Evolutionary conservation across 2,329 filamentous ascomycete genomes (phyloP).

Genomic region (Ophiostoma ulmi): DNA sequence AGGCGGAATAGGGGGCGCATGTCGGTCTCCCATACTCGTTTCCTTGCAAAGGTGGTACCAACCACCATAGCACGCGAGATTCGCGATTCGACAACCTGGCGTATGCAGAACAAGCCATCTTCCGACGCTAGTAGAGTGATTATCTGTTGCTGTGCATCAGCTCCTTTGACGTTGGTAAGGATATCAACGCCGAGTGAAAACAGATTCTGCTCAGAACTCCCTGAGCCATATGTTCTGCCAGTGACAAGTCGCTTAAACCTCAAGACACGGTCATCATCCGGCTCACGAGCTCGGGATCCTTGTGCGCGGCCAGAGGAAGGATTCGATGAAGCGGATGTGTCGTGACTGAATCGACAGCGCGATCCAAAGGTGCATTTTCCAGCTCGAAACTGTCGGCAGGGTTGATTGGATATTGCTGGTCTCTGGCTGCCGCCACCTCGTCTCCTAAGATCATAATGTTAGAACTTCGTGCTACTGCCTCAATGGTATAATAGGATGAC

Average conservation of each 20-base stretch:
- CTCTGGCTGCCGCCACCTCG: background rate
- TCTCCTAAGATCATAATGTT: background rate
- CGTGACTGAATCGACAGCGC: constrained; percentile 15
- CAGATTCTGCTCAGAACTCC: background rate
- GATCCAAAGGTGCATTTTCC: constrained; percentile 9
- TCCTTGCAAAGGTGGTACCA: background rate
- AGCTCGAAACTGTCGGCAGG: background rate
- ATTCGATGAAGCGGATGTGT: background rate
- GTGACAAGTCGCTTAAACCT: constrained; percentile 12
- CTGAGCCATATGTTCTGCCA: no score
- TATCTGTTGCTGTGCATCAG: constrained; percentile 15
- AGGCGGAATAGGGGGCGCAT: constrained; percentile 33
- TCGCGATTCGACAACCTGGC: background rate
- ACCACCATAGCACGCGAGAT: constrained; percentile 5
- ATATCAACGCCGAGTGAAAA: constrained; percentile 21
- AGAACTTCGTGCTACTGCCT: background rate
- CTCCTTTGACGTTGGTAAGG: background rate
- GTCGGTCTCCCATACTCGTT: constrained; percentile 18
- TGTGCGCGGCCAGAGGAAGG: background rate
- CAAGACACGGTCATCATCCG: background rate
- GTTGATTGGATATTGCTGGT: background rate
- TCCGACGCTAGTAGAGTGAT: constrained; percentile 14
- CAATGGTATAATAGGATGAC: background rate
- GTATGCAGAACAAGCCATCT: constrained; percentile 20
- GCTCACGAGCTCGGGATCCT: background rate